Percentiles rank a stretch among this genome's conserved stretches.
Conservation (phyloP, 2,329 filamentous ascomycete species). For the Aspergillus fructus region DNA sequence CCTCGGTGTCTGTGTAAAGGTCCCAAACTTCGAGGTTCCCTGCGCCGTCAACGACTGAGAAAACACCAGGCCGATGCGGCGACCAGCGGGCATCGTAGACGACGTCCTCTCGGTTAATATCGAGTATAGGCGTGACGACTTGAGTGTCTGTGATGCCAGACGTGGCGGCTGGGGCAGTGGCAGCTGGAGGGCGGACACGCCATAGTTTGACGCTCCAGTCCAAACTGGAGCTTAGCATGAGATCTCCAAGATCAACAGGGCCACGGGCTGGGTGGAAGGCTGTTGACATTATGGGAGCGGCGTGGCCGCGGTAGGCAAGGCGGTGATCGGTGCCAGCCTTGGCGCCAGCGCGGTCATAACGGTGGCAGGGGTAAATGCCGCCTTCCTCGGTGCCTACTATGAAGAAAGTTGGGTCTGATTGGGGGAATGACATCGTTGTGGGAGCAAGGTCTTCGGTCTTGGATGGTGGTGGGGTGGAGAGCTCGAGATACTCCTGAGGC, state of each 20-base stretch:
- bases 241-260: slow-evolving; percentile 88
- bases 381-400: slow-evolving; percentile 96
- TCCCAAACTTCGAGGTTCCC: slow-evolving; percentile 95
- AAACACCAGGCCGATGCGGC: slow-evolving; percentile 88
- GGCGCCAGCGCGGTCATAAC: slow-evolving; percentile 94
- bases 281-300: slow-evolving; percentile 91
- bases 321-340: slow-evolving; percentile 93
- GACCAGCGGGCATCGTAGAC: slow-evolving; percentile 98
- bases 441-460: slow-evolving; percentile 94
- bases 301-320: slow-evolving; percentile 84
- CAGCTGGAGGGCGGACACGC: slow-evolving; percentile 68
- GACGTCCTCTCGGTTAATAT: slow-evolving; percentile 91
- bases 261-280: slow-evolving; percentile 93
- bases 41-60: slow-evolving; percentile 89
- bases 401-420: slow-evolving; percentile 96
- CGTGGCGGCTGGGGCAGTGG: slow-evolving; percentile 37
- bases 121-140: slow-evolving; percentile 71
- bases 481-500: slow-evolving; percentile 88
- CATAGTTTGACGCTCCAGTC: slow-evolving; percentile 98
- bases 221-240: slow-evolving; percentile 86
- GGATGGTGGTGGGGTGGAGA: slow-evolving; percentile 79
- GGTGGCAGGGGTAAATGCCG: slow-evolving; percentile 91
- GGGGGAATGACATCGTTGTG: slow-evolving; percentile 90
- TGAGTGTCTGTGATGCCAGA: slow-evolving; percentile 43
- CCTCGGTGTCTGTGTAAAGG: slow-evolving; percentile 85